Evolutionary conservation across 257 asterid genomes (phyloP), one percentile per base, ranked within the genome.

Genomic region (Solanum pinnatisectum): DNA sequence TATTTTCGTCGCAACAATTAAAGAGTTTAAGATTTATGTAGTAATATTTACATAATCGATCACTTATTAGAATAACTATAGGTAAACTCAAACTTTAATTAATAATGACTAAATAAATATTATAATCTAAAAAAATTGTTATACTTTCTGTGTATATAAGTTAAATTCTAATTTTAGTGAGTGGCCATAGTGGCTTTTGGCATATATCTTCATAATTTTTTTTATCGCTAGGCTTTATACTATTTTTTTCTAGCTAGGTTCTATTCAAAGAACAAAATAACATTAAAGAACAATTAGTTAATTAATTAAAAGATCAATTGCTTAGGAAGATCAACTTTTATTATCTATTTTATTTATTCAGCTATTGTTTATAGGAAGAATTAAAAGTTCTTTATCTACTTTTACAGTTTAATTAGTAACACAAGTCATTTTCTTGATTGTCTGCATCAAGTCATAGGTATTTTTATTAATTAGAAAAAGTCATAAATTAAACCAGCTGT

Each of bases 401-500:
- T 65, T 79, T 79, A 25, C 67, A 16, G 67, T 79, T 44, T 79
- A 44, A 79, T 44, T 84, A 89, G 84, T n/a, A 77, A 71, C 86
- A 84, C 87, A 83, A 76, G 91, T 89, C 94, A 88, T 89, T 93
- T 91, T 89, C 89, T 81, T 44, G 20, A 70, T 90, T 71, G 92
- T 93, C 94, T 82, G 40, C 91, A 89, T 90, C 93, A 89, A 32
- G 90, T 84, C 67, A 87, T 87, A 85, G 71, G 89, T 90, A 81
- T 71, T 71, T 70, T 70, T 32, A 14, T 71, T 15, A 71, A 71
- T 42, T 83, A 82, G 36, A 25, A 87, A 76, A 76, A 63, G 23
- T 25, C 86, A 85, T 76, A 76, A 85, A 67, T 83, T 87, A 36
- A 63, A 78, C 93, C 94, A 93, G 93, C 94, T 94, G 98, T 90